Evolutionary conservation across 208 protist species (phyloP), one percentile per base, ranked within the genome.

Genomic region (Wallacemonas collosoma): DNA sequence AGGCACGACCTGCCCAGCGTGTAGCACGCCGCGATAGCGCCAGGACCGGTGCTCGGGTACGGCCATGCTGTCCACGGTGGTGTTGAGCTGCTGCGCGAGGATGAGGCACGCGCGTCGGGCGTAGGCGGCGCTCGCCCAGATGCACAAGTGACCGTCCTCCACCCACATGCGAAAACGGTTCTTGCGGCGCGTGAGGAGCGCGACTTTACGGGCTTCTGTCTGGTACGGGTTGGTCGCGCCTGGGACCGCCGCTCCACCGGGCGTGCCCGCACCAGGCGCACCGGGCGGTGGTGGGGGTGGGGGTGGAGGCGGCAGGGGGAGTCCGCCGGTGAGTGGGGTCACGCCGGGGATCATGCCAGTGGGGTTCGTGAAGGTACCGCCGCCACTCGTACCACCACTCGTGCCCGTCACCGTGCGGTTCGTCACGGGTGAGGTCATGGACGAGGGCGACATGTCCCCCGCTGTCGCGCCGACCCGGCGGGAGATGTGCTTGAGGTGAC

Each of bases 141-240:
- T 58, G 68, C 85, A 91, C 56, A 93, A 65, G 56, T 83, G 81
- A 9, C 88, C 88, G 56, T 89, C 77, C 72, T 93, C 85, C 5
- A 93, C 80, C 86, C 88, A 93, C 65, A 93, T 83, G 36, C 88
- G 88, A 73, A 90, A 91, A 14, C 83, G 86, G 50, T 73, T 56
- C 67, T 87, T 87, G 51, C 88, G 88, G 39, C 83, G 76, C 17
- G 55, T 72, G 61, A 91, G 70, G 39, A 87, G 68, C 6, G 70
- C 48, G 9, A 45, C 5, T 38, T 67, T 72, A 43, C 41, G 67
- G 2, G 76, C 70, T 36, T 73, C 73, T 43, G 38, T 64, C 12
- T 62, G 67, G 26, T 38, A 53, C 48, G 48, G 11, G 9, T 26
- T 65, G 12, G 62, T 66, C 38, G 61, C 51, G n/a, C 7, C 40